phyloP scores from a whole-genome alignment of 495 filamentous ascomycete genomes.

The Parmelia sp. region DNA sequence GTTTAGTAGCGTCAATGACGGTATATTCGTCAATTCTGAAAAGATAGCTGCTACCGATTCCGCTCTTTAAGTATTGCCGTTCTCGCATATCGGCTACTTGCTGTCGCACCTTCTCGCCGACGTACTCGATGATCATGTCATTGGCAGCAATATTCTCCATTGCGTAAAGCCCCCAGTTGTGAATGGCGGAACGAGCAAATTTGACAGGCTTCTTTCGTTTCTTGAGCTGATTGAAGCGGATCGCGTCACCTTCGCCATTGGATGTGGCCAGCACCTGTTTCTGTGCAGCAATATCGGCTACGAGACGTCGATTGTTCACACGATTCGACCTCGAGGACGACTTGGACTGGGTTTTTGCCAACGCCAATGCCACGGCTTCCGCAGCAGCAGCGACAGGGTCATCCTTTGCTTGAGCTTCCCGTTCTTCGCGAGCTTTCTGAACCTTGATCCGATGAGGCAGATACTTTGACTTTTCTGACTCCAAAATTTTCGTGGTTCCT shows the following conservation, averaged over 20 bases:
- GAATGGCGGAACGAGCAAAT: slow-evolving; percentile 95
- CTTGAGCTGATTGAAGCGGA: slow-evolving; percentile 98
- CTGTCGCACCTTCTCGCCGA: slow-evolving; percentile 94
- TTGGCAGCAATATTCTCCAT: slow-evolving; percentile 96
- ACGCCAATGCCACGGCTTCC: slow-evolving; percentile 65
- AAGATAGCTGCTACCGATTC: slow-evolving; percentile 93
- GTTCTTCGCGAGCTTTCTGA: slow-evolving; percentile 79
- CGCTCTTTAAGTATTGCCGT: slow-evolving; percentile 84
- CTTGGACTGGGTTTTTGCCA: slow-evolving; percentile 71
- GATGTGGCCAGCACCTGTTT: slow-evolving; percentile 69
- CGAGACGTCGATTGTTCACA: slow-evolving; percentile 87
- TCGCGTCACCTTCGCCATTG: slow-evolving; percentile 71
- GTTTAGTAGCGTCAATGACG: slow-evolving; percentile 96
- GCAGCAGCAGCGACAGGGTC: slow-evolving; percentile 54
- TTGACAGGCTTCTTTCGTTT: slow-evolving; percentile 99
- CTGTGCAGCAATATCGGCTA: slow-evolving; percentile 90
- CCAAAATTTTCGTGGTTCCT: slow-evolving; percentile 86
- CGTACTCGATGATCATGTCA: slow-evolving; percentile 99
- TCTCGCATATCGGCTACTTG: slow-evolving; percentile 94
- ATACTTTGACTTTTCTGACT: slow-evolving; percentile 96
- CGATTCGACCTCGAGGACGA: slow-evolving; percentile 79
- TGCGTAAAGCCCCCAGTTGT: slow-evolving; percentile 97
- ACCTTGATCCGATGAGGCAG: slow-evolving; percentile 96
- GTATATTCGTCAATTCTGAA: slow-evolving; percentile 98
- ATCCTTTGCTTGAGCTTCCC: slow-evolving; percentile 69